Evolutionary conservation across 2,329 filamentous ascomycete species (phyloP), one percentile per base, ranked within the genome.

Genomic region (Colletotrichum coccodes): DNA sequence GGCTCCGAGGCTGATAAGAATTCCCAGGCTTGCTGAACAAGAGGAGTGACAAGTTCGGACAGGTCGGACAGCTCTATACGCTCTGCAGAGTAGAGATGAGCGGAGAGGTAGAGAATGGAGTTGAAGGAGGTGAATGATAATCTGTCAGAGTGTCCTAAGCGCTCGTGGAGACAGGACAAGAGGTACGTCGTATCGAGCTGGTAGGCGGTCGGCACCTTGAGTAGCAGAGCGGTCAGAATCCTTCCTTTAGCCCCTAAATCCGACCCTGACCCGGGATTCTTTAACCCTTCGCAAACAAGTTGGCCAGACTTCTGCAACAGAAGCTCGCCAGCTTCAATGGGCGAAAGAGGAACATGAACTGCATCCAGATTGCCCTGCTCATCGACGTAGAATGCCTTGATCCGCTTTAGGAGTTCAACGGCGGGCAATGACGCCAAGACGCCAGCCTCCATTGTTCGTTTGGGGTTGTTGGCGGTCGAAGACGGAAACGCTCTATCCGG

Each of bases 1-100:
- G 95, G 94, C 71, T 91, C 91, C 14, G 90, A 86, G n/a, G 93
- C 91, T 0, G 94, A 93, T 44, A 99, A 81, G 75, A 93, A 94
- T 6, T 83, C 79, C 96, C 96, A 99, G 0, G 95, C 86, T 64
- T 91, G 87, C 2, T 84, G 84, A 18, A 96, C 90, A 26, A 98
- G 82, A 32, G 88, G 85, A 23, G 89, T 85, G 6, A 95, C 87
- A 9, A 97, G 81, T 63, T 82, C 85, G 63, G 85, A 91, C 57
- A 91, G 76, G 28, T 90, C 85, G n/a, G 79, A 74, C 6, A 78
- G 72, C 8, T 83, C 76, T 49, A 91, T 86, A 57, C 88, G 86
- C 56, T 83, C 81, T n/a, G 82, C 79, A 3, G 81, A 82, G 73
- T 88, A 86, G 21, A 91, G 79, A 68, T 89, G 86, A 6, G 85